Percentiles rank a stretch among this genome's conserved stretches.
phyloP scores from a whole-genome alignment of 225 moss, liverwort and hornwort genomes.

The Ulota crispa region DNA sequence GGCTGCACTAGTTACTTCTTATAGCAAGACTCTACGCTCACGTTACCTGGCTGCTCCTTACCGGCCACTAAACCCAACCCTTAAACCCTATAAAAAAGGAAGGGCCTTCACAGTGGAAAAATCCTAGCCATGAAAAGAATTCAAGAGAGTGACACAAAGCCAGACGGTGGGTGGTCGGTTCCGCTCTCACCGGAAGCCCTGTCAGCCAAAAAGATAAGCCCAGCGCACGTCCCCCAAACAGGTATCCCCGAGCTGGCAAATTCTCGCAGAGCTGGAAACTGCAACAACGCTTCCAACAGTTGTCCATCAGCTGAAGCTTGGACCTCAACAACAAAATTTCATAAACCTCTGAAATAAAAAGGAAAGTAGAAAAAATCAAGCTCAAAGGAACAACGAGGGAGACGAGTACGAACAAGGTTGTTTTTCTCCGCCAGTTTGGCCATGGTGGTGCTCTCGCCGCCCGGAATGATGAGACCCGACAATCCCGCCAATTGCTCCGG shows the following conservation, averaged over 20 bases:
- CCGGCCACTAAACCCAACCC: conserved; percentile 4
- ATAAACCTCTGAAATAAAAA: too few species aligned
- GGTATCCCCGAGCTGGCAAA: conserved; percentile 76
- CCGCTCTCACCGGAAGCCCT: conserved; percentile 81
- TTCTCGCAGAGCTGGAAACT: conserved; percentile 91
- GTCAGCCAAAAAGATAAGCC: conserved; percentile 91
- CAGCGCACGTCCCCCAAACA: conserved; percentile 95
- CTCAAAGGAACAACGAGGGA: neutral
- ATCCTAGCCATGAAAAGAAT: neutral
- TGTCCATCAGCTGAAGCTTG: conserved; percentile 14
- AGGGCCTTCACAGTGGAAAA: neutral
- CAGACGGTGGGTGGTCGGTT: neutral
- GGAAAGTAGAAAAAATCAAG: neutral
- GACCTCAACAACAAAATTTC: neutral
- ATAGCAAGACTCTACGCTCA: neutral
- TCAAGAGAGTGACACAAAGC: neutral
- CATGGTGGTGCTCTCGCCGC: conserved; percentile 99
- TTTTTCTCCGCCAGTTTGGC: conserved; percentile 90
- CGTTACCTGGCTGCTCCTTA: neutral
- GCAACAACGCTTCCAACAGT: conserved; percentile 20
- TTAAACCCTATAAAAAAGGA: conserved; percentile 13
- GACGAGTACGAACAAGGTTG: conserved; percentile 52
- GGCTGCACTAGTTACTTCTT: neutral
- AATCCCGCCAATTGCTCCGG: conserved; percentile 84
- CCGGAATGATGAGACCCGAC: conserved; percentile 88